Evolutionary conservation across 257 asterid genomes (phyloP).

Genomic region (Verbascum thapsus): DNA sequence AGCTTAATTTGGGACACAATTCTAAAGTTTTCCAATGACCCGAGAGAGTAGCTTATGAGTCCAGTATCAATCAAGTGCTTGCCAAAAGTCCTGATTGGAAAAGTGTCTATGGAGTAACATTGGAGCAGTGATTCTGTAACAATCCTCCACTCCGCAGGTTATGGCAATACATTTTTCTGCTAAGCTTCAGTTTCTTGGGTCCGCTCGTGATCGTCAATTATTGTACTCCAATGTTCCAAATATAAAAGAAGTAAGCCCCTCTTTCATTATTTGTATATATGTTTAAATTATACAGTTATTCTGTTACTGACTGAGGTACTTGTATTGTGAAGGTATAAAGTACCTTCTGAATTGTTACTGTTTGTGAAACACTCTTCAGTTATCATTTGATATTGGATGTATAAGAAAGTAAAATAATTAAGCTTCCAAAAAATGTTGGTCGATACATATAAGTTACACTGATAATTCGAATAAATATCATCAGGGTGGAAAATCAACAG

Average conservation of each 20-base stretch:
- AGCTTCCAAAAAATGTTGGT: constrained; percentile 21
- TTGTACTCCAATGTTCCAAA: constrained; percentile 16
- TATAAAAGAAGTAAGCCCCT: constrained; percentile 25
- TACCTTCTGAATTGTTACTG: constrained; percentile 9
- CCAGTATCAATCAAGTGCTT: constrained; percentile 9
- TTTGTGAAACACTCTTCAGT: neutral
- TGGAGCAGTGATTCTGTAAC: constrained; percentile 18
- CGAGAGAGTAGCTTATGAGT: neutral
- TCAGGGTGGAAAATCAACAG: constrained; percentile 27
- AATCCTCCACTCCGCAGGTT: constrained; percentile 17
- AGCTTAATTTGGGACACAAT: neutral
- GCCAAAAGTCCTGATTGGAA: constrained; percentile 23
- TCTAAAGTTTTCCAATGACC: neutral
- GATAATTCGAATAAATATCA: constrained; percentile 15
- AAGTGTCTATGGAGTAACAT: neutral
- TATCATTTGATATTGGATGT: neutral
- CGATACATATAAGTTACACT: constrained; percentile 6
- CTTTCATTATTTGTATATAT: constrained; percentile 3
- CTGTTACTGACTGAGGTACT: neutral
- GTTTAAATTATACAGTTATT: neutral
- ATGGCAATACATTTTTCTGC: constrained; percentile 32
- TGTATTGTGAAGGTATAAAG: constrained; percentile 3
- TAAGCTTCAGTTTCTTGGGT: constrained; percentile 26
- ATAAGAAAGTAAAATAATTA: neutral
- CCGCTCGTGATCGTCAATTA: constrained; percentile 21